Conservation (phyloP, 352 stramenopile genomes). For the Globisporangium viniferum region DNA sequence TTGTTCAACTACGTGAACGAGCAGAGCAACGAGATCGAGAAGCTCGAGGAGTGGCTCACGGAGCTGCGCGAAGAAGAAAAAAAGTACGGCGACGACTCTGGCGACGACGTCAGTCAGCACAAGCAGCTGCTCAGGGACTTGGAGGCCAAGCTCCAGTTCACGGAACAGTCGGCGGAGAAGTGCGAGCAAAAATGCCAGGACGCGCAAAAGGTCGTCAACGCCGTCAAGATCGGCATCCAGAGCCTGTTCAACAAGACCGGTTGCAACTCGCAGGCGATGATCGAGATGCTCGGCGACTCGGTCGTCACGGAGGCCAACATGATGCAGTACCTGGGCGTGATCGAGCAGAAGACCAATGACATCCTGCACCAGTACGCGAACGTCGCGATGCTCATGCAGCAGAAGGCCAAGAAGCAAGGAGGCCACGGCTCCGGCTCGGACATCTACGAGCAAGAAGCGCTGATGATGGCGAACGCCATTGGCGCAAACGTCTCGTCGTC, state of each 20-base stretch:
- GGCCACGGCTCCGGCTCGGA: slow-evolving; percentile 14
- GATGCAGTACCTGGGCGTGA: slow-evolving; percentile 93
- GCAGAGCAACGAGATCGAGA: slow-evolving; percentile 93
- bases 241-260: slow-evolving; percentile 77
- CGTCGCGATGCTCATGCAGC: slow-evolving; percentile 39
- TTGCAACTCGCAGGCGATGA: slow-evolving; percentile 76
- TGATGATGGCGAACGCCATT: slow-evolving; percentile 29
- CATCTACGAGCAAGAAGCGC: slow-evolving; percentile 39
- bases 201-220: slow-evolving; percentile 86
- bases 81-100: slow-evolving; percentile 80
- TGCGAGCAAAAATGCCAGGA: slow-evolving; percentile 90
- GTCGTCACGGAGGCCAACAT: slow-evolving; percentile 94
- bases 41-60: slow-evolving; percentile 82
- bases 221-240: slow-evolving; percentile 84
- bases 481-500: background rate
- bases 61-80: slow-evolving; percentile 78
- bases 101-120: slow-evolving; percentile 86
- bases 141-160: slow-evolving; percentile 71
- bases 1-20: slow-evolving; percentile 96
- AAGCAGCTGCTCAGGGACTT: slow-evolving; percentile 89
- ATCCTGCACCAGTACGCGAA: slow-evolving; percentile 88
- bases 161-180: slow-evolving; percentile 83
- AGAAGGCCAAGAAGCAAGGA: slow-evolving; percentile 23
- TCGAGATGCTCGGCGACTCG: slow-evolving; percentile 83
- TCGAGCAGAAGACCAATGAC: slow-evolving; percentile 93